Conservation (phyloP, 2,329 filamentous ascomycete species). For the Chrysoporthe austroafricana region DNA sequence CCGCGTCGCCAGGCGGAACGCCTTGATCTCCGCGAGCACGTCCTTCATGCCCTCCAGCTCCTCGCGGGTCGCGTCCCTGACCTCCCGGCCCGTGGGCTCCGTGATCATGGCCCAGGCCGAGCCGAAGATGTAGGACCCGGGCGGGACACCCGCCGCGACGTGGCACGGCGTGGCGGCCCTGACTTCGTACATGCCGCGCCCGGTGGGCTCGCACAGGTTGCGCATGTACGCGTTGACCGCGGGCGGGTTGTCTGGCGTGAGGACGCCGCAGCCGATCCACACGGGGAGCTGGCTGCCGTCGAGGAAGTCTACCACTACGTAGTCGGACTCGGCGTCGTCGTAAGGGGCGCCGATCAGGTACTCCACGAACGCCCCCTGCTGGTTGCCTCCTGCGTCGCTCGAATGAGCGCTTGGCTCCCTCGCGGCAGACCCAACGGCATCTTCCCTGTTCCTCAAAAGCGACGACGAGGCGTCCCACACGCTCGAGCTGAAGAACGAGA, state of each 20-base stretch:
- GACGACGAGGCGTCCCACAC: constrained; percentile 34
- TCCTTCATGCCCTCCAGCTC: constrained; percentile 47
- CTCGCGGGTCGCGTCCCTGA: constrained; percentile 36
- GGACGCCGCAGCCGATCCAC: constrained; percentile 51
- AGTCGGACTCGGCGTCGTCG: neutral
- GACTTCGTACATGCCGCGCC: constrained; percentile 40
- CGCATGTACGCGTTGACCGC: constrained; percentile 54
- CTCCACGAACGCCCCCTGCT: neutral
- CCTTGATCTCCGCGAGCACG: constrained; percentile 47
- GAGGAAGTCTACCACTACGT: constrained; percentile 33
- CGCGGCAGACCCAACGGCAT: constrained; percentile 22
- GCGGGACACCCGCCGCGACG: constrained; percentile 53
- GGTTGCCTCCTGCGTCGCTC: neutral
- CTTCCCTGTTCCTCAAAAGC: constrained; percentile 17
- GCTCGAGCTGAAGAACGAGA: constrained; percentile 50
- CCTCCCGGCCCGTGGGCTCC: constrained; percentile 36
- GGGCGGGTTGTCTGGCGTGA: constrained; percentile 35
- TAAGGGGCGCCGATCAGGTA: constrained; percentile 1
- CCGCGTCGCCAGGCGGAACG: constrained; percentile 42
- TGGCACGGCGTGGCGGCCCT: constrained; percentile 55
- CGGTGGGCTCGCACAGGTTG: constrained; percentile 42
- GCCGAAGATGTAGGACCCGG: constrained; percentile 50
- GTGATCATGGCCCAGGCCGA: constrained; percentile 57
- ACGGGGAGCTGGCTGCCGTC: constrained; percentile 40
- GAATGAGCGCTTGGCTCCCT: neutral